A percentile compares a stretch with the other conserved stretches of the same genome.
Conservation (phyloP, 2,329 filamentous ascomycete species). For the Ceratocystis alfenasii region DNA sequence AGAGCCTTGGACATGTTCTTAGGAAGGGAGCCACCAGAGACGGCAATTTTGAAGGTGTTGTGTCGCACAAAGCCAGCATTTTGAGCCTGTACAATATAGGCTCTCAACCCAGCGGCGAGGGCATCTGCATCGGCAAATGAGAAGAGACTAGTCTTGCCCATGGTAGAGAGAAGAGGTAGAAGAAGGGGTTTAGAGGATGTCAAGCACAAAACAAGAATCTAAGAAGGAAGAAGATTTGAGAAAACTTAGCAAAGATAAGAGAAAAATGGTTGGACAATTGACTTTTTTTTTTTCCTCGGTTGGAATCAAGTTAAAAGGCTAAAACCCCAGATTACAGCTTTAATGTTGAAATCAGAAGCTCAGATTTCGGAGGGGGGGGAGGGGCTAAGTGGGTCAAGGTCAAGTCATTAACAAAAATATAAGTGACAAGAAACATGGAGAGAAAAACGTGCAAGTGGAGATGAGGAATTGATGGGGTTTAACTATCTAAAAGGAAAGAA, state of each 20-base stretch:
- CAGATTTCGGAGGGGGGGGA: not conserved
- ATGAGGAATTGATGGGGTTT: not conserved
- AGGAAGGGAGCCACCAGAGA: constrained; percentile 88
- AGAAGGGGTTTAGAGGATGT: not conserved
- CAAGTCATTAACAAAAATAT: not conserved
- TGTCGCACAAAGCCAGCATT: constrained; percentile 69
- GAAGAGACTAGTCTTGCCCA: constrained; percentile 61
- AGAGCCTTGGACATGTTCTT: constrained; percentile 77
- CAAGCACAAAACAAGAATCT: not conserved
- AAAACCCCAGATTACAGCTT: not conserved
- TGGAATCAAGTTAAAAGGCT: not conserved
- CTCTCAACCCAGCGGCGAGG: constrained; percentile 65
- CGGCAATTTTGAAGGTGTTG: constrained; percentile 74
- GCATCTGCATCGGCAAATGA: constrained; percentile 58
- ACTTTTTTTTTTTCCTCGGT: constrained; percentile 2
- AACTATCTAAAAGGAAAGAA: not conserved
- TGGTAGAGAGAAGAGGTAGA: constrained; percentile 28
- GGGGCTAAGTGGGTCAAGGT: constrained; percentile 7
- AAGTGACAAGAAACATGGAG: constrained; percentile 3
- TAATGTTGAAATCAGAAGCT: not conserved
- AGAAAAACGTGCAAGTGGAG: constrained; percentile 5
- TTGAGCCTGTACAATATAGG: constrained; percentile 73
- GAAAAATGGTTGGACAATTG: not conserved
- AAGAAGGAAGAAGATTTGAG: constrained; percentile 15
- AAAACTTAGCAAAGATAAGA: not conserved